Base-by-base conservation (phyloP, 179 eudicot species). In the Camellia oleifera region DNA sequence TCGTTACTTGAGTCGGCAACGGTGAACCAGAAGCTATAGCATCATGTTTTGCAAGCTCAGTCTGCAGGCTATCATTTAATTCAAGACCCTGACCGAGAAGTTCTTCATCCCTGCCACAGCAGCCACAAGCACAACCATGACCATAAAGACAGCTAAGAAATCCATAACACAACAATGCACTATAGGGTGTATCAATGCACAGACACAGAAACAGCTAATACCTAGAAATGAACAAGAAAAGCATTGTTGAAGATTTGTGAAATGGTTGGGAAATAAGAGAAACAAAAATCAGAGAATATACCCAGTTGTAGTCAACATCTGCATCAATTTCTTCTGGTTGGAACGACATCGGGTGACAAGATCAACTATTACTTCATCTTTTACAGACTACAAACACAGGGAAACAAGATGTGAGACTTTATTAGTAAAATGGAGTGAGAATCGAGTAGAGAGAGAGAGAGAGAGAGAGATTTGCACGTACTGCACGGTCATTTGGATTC, bases 251-350 rank as follows among this genome's bases (percentile, higher is more conserved):
- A 23, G 23, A 48, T 32, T 69, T 14, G 58, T 4, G 12, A 48
- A 54, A 17, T 40, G 23, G 15, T 7, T 75, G 26, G 67, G n/a
- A 75, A 45, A 66, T 12, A 40, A 64, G 14, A 69, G 42, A 79
- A 18, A 60, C 15, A 72, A 54, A 26, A 50, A 11, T 17, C 63
- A 50, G 72, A 67, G 50, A 69, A 86, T 88, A 79, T 74, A 92
- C 98, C 90, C 86, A 14, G 94, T 90, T 9, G 93, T 86, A 67
- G 91, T 84, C 82, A 95, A 86, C 91, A 89, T 86, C 81, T 94
- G 94, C 91, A 96, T 88, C 84, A 96, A 86, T 86, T 90, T 96
- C 88, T 87, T 96, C 85, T 96, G 99, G 88, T 90, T 96, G 81
- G 92, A 67, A 61, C 93, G 99, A 50, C 99, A 92, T 72, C 87